phyloP scores from a whole-genome alignment of 2,329 filamentous ascomycete genomes.

The Pseudophaeomoniella oleicola region DNA sequence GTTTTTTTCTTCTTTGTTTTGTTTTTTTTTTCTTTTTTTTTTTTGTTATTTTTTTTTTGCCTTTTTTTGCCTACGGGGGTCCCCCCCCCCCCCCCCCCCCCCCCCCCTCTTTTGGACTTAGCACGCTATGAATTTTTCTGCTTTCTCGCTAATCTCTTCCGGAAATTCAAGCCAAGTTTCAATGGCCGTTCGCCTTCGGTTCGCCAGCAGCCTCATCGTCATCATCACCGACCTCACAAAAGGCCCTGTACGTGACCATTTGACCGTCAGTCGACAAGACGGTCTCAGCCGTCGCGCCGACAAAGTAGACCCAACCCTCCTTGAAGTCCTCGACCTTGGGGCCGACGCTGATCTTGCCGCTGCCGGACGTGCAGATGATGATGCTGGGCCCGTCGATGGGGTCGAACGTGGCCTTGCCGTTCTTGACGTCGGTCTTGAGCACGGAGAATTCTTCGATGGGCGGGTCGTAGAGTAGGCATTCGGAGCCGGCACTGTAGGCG shows the following conservation, averaged over 20 bases:
- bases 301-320: constrained; percentile 65
- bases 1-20: no score
- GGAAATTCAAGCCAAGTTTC: no score
- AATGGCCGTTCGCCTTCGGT: constrained; percentile 10
- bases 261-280: constrained; percentile 56
- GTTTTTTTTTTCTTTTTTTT: no score
- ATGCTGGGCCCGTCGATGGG: constrained; percentile 79
- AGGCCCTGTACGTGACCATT: constrained; percentile 84
- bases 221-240: constrained; percentile 59
- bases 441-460: constrained; percentile 96
- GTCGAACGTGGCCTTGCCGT: constrained; percentile 76
- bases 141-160: no score
- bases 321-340: constrained; percentile 61
- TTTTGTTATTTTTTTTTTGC: no score
- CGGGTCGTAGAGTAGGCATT: constrained; percentile 70
- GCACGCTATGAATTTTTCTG: no score
- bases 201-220: constrained; percentile 23
- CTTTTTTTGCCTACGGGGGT: no score
- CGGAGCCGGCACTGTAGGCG: constrained; percentile 65
- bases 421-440: constrained; percentile 61
- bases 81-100: no score
- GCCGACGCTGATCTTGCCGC: constrained; percentile 73
- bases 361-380: constrained; percentile 74
- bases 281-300: constrained; percentile 75
- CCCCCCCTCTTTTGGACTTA: no score